Conservation (phyloP, 495 filamentous ascomycete genomes). For the Daldinia loculata region DNA sequence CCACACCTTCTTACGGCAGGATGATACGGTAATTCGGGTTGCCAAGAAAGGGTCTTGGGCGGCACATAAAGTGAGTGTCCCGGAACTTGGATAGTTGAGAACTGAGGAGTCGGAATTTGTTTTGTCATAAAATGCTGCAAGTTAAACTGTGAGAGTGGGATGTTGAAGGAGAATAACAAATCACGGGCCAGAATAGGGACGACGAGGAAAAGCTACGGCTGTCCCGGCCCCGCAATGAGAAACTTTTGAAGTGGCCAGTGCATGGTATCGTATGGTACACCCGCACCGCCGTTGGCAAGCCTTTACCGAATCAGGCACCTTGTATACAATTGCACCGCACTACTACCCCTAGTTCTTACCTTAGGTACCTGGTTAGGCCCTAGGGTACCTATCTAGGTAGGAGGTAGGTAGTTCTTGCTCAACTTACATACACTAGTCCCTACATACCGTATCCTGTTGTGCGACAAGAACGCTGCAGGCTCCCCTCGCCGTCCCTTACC, state of each 20-base stretch:
- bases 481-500: constrained; percentile 24
- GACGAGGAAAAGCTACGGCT: constrained; percentile 22
- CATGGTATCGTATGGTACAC: constrained; percentile 2
- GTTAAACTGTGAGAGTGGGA: constrained; percentile 34
- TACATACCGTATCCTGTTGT: constrained; percentile 23
- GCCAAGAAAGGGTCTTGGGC: constrained; percentile 7
- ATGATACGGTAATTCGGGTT: constrained; percentile 29
- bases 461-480: constrained; percentile 32
- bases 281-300: neutral
- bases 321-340: neutral
- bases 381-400: neutral
- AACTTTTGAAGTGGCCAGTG: neutral
- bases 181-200: constrained; percentile 26
- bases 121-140: constrained; percentile 41
- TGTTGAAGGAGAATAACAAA: constrained; percentile 33
- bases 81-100: constrained; percentile 11
- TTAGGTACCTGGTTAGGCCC: too few relatives aligned
- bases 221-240: constrained; percentile 30
- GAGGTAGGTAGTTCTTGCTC: neutral
- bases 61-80: neutral
- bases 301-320: neutral
- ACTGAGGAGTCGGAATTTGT: constrained; percentile 10
- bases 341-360: neutral
- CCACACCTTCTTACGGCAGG: constrained; percentile 4
- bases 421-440: constrained; percentile 1